Base-by-base conservation (phyloP, 139 green algal species). In the Chlorella vulgaris region DNA sequence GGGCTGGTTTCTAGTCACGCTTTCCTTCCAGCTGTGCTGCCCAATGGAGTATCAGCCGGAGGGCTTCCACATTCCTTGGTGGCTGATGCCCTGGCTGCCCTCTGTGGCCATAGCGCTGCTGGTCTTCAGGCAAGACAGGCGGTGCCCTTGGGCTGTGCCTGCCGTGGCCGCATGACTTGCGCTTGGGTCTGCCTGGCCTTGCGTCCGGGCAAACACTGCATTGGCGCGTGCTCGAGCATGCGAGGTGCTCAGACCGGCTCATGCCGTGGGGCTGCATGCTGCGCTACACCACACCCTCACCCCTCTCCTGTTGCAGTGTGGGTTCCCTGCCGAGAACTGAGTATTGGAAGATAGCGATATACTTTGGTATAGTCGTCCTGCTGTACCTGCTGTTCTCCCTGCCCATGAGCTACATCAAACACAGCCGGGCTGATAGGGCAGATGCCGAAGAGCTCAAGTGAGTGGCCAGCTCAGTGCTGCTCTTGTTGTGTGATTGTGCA, bases 311-410 rank as follows among this genome's bases (percentile, higher is more conserved):
- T 5, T 50, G 73, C 53, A 79, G 73, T 51, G 8, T 79, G 5
- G 73, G 73, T 10, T 33, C 73, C 3, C 73, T 79, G 51, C 73
- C 73, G 8, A 28, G 62, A 22, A 2, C 10, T 4, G 53, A 67
- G 4, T 79, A 51, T 36, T 79, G 38, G 53, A 76, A 76, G 31
- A 18, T 58, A 1, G 50, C 51, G 51, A 15, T 67, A 2, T 79
- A 69, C 53, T 81, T 69, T 50, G 28, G 7, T 3, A 28, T 2
- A 0, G 4, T 71, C 31, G 43, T 88, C 0, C 7, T 83, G 1
- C 3, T 86, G 43, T 88, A 88, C 53, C 42, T 88, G n/a, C 50
- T 88, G 8, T 85, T 83, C 68, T 71, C 38, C n/a, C 53, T 88
- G 71, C 84, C 84, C 31, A 77, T 88, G 71, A 76, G 40, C 33